Percentiles rank a stretch among this genome's conserved stretches.
These are phyloP conservation scores for Manihot esculenta DNA, from an alignment of 441 rosid species.

Conservation along the genomic window DNA sequence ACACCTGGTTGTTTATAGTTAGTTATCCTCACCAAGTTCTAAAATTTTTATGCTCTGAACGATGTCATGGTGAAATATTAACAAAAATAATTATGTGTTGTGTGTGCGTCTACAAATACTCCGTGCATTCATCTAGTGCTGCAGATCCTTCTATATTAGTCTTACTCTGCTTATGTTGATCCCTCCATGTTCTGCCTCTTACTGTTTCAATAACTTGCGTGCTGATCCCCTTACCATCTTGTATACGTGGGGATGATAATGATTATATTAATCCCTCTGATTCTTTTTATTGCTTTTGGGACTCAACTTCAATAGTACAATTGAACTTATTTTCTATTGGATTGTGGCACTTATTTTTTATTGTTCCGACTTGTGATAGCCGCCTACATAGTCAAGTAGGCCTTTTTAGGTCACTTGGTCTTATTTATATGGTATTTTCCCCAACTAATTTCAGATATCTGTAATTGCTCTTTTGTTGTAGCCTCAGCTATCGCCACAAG, in stretches of 20 bases:
- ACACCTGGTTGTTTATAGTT: no score
- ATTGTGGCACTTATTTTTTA: no score
- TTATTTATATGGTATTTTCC: background rate
- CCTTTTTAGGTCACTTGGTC: background rate
- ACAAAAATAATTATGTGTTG: background rate
- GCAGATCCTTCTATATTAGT: background rate
- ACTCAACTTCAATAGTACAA: background rate
- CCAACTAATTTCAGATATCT: background rate
- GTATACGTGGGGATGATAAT: background rate
- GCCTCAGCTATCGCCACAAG: conserved; percentile 68
- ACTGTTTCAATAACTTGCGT: background rate
- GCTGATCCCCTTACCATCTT: background rate
- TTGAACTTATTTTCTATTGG: background rate
- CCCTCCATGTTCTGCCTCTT: background rate
- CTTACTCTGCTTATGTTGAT: background rate
- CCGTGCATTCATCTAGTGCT: background rate
- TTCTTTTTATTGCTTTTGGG: background rate
- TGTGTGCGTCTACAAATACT: background rate
- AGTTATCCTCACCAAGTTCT: background rate
- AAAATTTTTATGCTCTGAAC: background rate
- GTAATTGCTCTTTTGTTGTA: conserved; percentile 32
- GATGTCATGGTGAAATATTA: background rate
- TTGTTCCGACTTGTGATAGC: background rate
- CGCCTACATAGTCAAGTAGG: background rate
- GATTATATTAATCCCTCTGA: no score